A percentile compares a stretch with the other conserved stretches of the same genome.
phyloP scores from a whole-genome alignment of 495 filamentous ascomycete genomes.

The Lindgomyces ingoldianus region DNA sequence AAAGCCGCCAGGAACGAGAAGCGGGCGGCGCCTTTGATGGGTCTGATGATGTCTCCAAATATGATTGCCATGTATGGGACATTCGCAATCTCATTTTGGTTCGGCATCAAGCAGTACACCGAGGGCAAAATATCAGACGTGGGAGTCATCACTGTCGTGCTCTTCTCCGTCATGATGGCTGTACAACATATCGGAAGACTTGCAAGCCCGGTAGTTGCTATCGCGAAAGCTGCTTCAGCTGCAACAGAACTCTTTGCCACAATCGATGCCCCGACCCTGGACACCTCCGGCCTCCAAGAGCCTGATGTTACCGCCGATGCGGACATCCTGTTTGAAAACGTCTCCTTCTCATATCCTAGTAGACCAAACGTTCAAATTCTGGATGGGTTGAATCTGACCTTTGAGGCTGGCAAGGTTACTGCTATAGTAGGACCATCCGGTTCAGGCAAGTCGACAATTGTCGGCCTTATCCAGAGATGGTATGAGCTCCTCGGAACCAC shows the following conservation, averaged over 20 bases:
- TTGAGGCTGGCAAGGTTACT: conserved; percentile 40
- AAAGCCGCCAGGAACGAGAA: conserved; percentile 58
- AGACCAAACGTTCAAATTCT: conserved; percentile 41
- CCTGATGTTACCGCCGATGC: conserved; percentile 34
- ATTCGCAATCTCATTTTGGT: conserved; percentile 42
- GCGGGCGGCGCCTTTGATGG: conserved; percentile 54
- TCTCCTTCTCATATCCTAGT: conserved; percentile 39
- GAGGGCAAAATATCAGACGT: too few relatives aligned
- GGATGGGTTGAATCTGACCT: conserved; percentile 23
- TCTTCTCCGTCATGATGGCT: conserved; percentile 38
- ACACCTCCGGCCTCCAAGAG: conserved; percentile 34
- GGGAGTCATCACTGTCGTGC: too few relatives aligned
- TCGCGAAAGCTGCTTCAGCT: conserved; percentile 35
- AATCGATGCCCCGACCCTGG: conserved; percentile 18
- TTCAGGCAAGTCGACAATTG: conserved; percentile 42
- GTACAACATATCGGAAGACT: conserved; percentile 28
- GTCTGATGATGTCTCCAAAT: conserved; percentile 36
- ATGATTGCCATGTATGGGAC: conserved; percentile 40
- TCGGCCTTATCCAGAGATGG: conserved; percentile 19
- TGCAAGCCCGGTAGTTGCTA: conserved; percentile 30
- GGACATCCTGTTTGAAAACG: conserved; percentile 35
- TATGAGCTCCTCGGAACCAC: conserved; percentile 3
- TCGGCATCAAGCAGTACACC: too few relatives aligned
- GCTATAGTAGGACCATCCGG: conserved; percentile 43
- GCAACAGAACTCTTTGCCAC: conserved; percentile 2